These are phyloP conservation scores for Aspergillus nomiae DNA, from an alignment of 2,329 filamentous ascomycete genomes.

Conservation along the genomic window DNA sequence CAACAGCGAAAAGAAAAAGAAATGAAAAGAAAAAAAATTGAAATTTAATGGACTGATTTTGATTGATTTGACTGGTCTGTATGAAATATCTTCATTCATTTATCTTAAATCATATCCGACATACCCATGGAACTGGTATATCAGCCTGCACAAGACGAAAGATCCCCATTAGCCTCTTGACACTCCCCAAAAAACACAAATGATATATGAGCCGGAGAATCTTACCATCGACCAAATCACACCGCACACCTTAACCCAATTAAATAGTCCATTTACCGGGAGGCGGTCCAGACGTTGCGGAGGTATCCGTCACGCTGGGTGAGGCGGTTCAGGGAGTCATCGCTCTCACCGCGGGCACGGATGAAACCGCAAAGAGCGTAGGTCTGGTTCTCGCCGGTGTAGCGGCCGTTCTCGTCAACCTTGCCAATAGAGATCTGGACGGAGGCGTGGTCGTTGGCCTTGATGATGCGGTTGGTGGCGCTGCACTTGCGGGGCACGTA, in stretches of 20 bases:
- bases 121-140: not conserved
- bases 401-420: constrained; percentile 98
- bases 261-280: constrained; percentile 41
- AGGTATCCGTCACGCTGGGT: constrained; percentile 94
- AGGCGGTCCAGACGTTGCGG: constrained; percentile 93
- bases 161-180: not conserved
- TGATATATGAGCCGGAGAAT: not conserved
- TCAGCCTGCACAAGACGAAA: not conserved
- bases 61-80: constrained; percentile 4
- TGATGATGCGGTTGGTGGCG: constrained; percentile 99
- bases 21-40: not conserved
- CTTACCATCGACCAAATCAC: constrained; percentile 27
- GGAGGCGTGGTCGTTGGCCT: constrained; percentile 99
- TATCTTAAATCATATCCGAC: constrained; percentile 5
- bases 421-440: constrained; percentile 97
- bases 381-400: constrained; percentile 94
- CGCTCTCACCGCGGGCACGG: constrained; percentile 94
- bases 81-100: constrained; percentile 14
- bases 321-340: constrained; percentile 94
- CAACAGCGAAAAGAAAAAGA: not conserved
- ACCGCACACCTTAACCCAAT: constrained; percentile 8
- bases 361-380: constrained; percentile 98
- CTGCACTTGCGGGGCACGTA: constrained; percentile 99
- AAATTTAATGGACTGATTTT: not conserved
- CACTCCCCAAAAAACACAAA: not conserved